phyloP scores from a whole-genome alignment of 169 alveolate species.

The Plasmodium coatneyi region DNA sequence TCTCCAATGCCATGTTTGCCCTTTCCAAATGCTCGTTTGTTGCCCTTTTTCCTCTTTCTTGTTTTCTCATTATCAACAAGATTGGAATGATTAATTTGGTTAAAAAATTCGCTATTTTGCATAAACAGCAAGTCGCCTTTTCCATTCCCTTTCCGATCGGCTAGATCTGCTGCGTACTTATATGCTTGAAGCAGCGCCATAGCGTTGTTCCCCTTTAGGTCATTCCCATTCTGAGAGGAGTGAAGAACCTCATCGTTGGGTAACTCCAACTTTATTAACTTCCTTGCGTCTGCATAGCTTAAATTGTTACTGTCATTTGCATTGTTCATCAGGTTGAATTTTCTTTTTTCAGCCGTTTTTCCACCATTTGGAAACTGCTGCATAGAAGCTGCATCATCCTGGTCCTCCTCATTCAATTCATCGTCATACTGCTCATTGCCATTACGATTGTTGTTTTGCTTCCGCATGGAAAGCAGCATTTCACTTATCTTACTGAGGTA shows the following conservation, averaged over 20 bases:
- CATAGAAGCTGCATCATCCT: not conserved
- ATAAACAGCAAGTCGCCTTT: not conserved
- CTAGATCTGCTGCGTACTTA: not conserved
- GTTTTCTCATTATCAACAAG: not conserved
- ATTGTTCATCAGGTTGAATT: not conserved
- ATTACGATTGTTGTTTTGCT: not conserved
- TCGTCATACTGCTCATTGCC: not conserved
- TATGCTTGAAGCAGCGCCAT: not conserved
- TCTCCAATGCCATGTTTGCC: not conserved
- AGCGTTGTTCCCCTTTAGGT: not conserved
- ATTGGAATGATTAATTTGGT: not conserved
- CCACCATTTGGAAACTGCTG: not conserved
- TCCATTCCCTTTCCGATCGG: not conserved
- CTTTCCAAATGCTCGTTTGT: not conserved
- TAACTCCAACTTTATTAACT: not conserved
- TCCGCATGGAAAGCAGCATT: not conserved
- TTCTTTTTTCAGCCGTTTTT: not conserved
- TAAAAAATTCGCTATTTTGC: not conserved
- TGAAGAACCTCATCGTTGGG: not conserved
- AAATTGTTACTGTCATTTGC: not conserved
- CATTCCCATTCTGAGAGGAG: not conserved
- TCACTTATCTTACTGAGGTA: not conserved
- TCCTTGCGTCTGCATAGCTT: not conserved
- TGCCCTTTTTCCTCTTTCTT: not conserved
- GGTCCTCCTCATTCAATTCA: not conserved